phyloP scores from a whole-genome alignment of 306 rosid species.

The Delonix regia region DNA sequence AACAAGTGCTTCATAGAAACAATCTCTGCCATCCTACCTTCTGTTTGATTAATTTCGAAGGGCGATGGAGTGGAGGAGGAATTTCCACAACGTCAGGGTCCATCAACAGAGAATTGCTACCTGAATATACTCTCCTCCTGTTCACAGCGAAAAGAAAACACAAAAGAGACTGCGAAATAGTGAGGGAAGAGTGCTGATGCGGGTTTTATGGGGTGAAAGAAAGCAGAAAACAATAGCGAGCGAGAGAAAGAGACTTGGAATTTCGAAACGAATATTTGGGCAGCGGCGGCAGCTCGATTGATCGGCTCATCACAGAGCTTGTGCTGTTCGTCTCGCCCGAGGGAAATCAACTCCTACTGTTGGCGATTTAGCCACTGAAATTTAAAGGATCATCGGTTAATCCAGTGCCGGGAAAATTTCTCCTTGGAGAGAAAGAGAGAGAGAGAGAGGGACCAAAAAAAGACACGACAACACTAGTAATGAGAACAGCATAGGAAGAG shows the following conservation, averaged over 20 bases:
- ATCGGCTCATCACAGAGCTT: slow-evolving; percentile 43
- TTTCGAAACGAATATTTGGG: slow-evolving; percentile 28
- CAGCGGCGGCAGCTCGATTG: slow-evolving; percentile 53
- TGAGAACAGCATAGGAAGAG: neutral
- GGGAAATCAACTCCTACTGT: neutral
- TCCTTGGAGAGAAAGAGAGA: slow-evolving; percentile 17
- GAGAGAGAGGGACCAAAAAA: neutral
- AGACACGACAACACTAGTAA: neutral
- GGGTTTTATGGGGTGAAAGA: neutral
- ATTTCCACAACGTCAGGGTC: slow-evolving; percentile 61
- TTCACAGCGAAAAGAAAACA: slow-evolving; percentile 38
- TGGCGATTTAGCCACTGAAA: slow-evolving; percentile 15
- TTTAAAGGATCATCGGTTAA: neutral
- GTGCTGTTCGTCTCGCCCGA: neutral
- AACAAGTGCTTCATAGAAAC: too few species aligned
- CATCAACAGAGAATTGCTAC: slow-evolving; percentile 40
- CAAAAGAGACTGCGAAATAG: slow-evolving; percentile 15
- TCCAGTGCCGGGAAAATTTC: neutral
- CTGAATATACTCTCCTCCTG: slow-evolving; percentile 43
- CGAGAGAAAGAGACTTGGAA: slow-evolving; percentile 41
- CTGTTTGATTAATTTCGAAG: slow-evolving; percentile 41
- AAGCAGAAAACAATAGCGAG: neutral
- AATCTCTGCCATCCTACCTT: slow-evolving; percentile 43
- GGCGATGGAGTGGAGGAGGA: slow-evolving; percentile 39
- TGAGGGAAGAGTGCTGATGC: slow-evolving; percentile 12